Conservation (phyloP, 805 yeast species). For the Suhomyces prunicola region DNA sequence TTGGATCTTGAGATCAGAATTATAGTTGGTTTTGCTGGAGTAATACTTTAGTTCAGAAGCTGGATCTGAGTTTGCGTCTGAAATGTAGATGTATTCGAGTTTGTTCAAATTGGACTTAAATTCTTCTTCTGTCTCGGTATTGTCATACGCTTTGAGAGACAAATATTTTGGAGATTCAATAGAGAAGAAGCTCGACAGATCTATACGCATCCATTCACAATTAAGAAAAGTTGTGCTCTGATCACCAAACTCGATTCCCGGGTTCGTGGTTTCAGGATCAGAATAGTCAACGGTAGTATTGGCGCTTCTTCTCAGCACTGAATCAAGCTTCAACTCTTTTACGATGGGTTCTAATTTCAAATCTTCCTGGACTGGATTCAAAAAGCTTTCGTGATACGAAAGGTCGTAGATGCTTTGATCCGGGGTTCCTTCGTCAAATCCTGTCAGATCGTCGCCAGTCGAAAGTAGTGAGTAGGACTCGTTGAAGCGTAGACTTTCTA, state of each 20-base stretch:
- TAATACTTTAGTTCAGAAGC: not conserved
- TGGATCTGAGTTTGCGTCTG: conserved; percentile 2
- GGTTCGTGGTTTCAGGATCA: not conserved
- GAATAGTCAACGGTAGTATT: not conserved
- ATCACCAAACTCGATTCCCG: not conserved
- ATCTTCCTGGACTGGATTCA: conserved; percentile 7
- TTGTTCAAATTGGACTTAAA: not conserved
- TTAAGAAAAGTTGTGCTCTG: too few relatives aligned
- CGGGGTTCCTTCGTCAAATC: not conserved
- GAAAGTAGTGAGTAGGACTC: not conserved
- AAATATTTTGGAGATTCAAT: not conserved
- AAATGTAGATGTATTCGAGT: conserved; percentile 2
- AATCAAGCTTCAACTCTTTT: conserved; percentile 6
- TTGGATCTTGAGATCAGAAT: not conserved
- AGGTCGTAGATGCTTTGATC: conserved; percentile 1
- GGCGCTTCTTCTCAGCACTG: conserved; percentile 3
- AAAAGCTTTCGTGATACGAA: not conserved
- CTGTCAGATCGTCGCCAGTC: not conserved
- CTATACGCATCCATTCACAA: not conserved
- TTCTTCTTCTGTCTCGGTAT: not conserved
- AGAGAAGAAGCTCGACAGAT: not conserved
- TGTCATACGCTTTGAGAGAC: not conserved
- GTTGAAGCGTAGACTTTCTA: not conserved
- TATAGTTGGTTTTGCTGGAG: not conserved
- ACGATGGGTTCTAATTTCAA: conserved; percentile 6